Evolutionary conservation across 23 red algal species (phyloP), one percentile per base, ranked within the genome.

Genomic region (Agarophyton chilense): DNA sequence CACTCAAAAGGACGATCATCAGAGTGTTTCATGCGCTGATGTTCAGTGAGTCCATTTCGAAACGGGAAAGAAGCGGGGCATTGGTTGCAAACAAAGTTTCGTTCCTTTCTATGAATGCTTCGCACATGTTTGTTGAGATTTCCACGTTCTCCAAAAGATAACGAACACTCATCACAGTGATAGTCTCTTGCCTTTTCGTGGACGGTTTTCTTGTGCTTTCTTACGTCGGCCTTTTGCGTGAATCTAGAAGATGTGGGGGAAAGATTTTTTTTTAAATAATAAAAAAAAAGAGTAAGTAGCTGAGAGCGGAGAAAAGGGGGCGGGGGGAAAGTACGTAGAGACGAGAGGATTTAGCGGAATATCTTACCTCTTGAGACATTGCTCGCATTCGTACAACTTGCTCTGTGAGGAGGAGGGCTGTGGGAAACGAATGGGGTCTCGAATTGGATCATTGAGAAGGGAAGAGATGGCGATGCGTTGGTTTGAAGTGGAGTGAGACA

Each of bases 31-130:
- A 89, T 89, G 1, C 85, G 68, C 13, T 64, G 51, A 34, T 89
- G 85, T 71, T 89, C 85, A 12, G 67, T 89, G n/a, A 89, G 85
- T n/a, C 89, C 89, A 41, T 92, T 92, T 32, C 89, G 63, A 66
- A 92, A 92, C 8, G 81, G 81, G 35, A 92, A 92, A 3, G 89
- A 72, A 33, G 89, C 78, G 9, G 66, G 76, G 44, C 89, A 92
- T 44, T 83, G 81, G 11, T 84, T 78, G 68, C 89, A 92, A 10
- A 78, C 41, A 40, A 84, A 92, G 52, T 84, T 77, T 22, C 89
- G 78, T 60, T 92, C 89, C 36, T 84, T 83, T 52, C 81, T 60
- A 40, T 92, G 89, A 65, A 92, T 84, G 79, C 79, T 84, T 64
- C 89, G 32, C 24, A 92, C 38, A 28, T 92, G 89, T 52, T 92